Evolutionary conservation across 805 yeast genomes (phyloP), one percentile per base, ranked within the genome.

Genomic region (Kuraishia hungarica): DNA sequence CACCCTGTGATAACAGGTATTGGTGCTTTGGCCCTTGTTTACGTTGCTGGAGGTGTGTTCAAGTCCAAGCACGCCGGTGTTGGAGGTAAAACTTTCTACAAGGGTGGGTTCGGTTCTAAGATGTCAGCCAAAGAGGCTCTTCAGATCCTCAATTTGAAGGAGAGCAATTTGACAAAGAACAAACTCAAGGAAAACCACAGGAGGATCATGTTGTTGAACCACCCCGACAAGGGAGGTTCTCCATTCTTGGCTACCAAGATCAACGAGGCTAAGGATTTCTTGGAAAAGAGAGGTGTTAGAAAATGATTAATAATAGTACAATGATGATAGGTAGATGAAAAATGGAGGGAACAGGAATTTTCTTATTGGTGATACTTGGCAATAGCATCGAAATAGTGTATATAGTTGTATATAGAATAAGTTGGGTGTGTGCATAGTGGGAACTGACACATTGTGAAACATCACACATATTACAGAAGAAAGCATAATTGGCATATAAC

Each of bases 151-250:
- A 87, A 86, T 64, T 74, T 91, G 62, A 84, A 80, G 60, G 94
- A 87, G 67, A 74, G 82, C 43, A 82, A 79, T 22, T 71, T 84
- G 64, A 76, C 81, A 48, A 83, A 81, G 69, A 79, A 83, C 57
- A 84, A 78, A 63, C 75, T 91, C 64, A 86, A 87, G 66, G 90
- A 86, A 58, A 84, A 83, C 57, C 97, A 92, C 67, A 81, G 97
- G 72, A 77, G 76, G 62, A 85, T 91, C 64, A 88, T 92, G 94
- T 71, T 89, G 71, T 80, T 87, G 52, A 92, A 92, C 68, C 97
- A 92, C 67, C 97, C 97, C 11, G 97, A 92, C 73, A 87, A 84
- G 67, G 97, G 97, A 39, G 97, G 97, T 1, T 86, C 96, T 11
- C 88, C 96, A 26, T 90, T 80, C 64, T 68, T 92, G 69, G 97